Percentiles rank a stretch among this genome's conserved stretches.
Conservation (phyloP, 2,329 filamentous ascomycete genomes). For the Colletotrichum cereale region DNA sequence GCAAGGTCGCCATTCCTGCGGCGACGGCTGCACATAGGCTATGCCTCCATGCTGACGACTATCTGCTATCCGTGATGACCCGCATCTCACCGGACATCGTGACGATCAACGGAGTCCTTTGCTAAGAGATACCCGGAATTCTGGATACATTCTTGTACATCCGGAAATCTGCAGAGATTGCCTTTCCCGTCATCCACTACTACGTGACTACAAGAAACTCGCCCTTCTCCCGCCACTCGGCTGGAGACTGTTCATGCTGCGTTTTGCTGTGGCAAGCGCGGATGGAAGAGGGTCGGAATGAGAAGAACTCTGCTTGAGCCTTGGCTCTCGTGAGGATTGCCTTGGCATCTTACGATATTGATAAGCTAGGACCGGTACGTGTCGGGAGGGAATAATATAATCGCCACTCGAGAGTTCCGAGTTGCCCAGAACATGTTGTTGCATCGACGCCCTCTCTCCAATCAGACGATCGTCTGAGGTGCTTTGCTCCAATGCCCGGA, state of each 20-base stretch:
- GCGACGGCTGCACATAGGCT: background rate
- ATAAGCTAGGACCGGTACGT: background rate
- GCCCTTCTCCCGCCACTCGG: background rate
- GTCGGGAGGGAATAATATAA: background rate
- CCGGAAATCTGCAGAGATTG: slow-evolving; percentile 21
- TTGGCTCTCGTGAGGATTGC: slow-evolving; percentile 5
- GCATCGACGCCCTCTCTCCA: background rate
- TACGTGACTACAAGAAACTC: no score
- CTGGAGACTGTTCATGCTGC: background rate
- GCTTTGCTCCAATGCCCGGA: background rate
- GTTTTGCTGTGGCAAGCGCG: background rate
- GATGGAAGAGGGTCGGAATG: background rate
- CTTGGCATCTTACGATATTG: slow-evolving; percentile 39
- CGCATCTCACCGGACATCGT: background rate
- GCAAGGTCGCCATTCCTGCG: slow-evolving; percentile 3
- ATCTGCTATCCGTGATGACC: background rate
- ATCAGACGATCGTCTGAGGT: background rate
- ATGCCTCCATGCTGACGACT: background rate
- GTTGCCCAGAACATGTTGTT: background rate
- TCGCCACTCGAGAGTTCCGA: background rate
- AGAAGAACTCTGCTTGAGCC: background rate
- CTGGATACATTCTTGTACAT: background rate
- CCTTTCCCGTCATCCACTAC: background rate
- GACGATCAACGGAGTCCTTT: background rate
- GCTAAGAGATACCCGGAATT: background rate